Evolutionary conservation across 345 rosid species (phyloP).

Genomic region (Luvunga scandens): DNA sequence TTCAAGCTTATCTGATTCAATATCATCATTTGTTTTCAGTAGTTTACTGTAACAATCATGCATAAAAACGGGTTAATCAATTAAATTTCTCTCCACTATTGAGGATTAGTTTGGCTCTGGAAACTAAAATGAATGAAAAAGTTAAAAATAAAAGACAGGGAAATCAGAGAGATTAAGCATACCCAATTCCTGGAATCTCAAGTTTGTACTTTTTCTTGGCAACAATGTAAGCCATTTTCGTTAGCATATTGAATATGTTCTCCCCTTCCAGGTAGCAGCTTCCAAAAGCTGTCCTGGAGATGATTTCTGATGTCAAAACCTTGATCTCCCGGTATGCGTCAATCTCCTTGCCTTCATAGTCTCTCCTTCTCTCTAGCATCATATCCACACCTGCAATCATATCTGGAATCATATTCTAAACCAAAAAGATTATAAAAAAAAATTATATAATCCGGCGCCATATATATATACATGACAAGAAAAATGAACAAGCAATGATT

Average conservation of each 20-base stretch:
- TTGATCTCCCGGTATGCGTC: conserved; percentile 39
- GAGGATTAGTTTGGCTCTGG: too few species aligned
- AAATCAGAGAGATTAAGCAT: neutral
- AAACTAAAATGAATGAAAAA: neutral
- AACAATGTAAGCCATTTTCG: conserved; percentile 12
- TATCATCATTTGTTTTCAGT: conserved; percentile 5
- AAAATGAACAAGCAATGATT: neutral
- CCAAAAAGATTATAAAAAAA: neutral
- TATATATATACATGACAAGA: too few species aligned
- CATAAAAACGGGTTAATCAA: too few species aligned
- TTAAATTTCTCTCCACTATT: too few species aligned
- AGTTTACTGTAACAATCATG: conserved; percentile 20
- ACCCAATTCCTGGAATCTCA: conserved; percentile 35
- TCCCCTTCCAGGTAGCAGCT: conserved; percentile 45
- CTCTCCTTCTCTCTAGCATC: conserved; percentile 47
- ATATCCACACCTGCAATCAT: conserved; percentile 34
- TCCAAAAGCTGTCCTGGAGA: conserved; percentile 52
- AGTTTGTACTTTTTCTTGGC: conserved; percentile 10
- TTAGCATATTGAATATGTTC: conserved; percentile 36
- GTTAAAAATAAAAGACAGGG: too few species aligned
- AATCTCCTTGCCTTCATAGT: conserved; percentile 31
- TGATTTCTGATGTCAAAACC: conserved; percentile 29
- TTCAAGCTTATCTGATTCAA: conserved; percentile 16
- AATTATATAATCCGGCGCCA: neutral
- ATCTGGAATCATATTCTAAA: conserved; percentile 34